phyloP scores from a whole-genome alignment of 164 flowering plant genomes.

The Nelumbo lutea region DNA sequence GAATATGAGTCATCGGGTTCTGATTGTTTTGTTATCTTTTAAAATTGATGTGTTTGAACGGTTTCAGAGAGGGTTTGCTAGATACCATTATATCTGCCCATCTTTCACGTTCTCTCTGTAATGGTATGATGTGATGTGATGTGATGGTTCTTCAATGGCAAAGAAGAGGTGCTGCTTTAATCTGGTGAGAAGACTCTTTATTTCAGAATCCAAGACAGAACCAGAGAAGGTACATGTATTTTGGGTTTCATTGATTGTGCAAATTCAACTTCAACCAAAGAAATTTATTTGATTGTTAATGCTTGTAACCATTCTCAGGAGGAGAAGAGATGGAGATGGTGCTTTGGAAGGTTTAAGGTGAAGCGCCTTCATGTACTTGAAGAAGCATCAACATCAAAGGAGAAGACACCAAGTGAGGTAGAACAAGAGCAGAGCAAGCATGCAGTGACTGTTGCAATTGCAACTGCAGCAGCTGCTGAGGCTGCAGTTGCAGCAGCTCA shows the following conservation, averaged over 20 bases:
- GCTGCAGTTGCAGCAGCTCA: conserved; percentile 89
- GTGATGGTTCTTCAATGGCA: conserved; percentile 36
- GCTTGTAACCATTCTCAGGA: conserved; percentile 4
- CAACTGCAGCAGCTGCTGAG: conserved; percentile 82
- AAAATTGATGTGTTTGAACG: neutral
- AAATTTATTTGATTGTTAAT: neutral
- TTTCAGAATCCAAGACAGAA: conserved; percentile 34
- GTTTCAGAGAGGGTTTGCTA: neutral
- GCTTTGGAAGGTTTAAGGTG: conserved; percentile 33
- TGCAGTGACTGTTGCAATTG: conserved; percentile 66
- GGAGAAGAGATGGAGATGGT: conserved; percentile 47
- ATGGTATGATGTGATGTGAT: neutral
- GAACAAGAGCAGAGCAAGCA: conserved; percentile 64
- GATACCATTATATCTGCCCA: neutral
- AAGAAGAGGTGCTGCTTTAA: conserved; percentile 56
- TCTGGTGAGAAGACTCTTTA: conserved; percentile 46
- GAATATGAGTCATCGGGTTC: neutral
- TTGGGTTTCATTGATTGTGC: neutral
- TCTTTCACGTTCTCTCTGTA: neutral
- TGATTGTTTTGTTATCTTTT: neutral
- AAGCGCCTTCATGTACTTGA: conserved; percentile 32
- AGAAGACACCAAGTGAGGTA: conserved; percentile 38
- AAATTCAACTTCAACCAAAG: neutral
- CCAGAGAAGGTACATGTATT: conserved; percentile 38
- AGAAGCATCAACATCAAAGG: conserved; percentile 22